Conservation (phyloP, 352 stramenopile genomes). For the Phytophthora cryptogea region DNA sequence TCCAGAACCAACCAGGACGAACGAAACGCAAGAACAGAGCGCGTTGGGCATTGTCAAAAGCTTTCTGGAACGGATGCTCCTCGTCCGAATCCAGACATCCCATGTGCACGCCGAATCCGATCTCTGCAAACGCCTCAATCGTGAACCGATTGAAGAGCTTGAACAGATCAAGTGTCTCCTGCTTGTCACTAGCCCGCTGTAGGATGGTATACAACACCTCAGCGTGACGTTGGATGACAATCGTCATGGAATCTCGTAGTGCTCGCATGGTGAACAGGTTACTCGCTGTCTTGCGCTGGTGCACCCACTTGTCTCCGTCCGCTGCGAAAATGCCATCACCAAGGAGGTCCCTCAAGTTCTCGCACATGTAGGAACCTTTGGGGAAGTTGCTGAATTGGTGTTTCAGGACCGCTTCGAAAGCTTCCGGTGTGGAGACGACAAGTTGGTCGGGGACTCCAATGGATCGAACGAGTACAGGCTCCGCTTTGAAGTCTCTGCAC, state of each 20-base stretch:
- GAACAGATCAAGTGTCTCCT: slow-evolving; percentile 38
- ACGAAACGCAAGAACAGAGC: slow-evolving; percentile 41
- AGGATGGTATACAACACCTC: slow-evolving; percentile 27
- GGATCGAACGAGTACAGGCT: slow-evolving; percentile 28
- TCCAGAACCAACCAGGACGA: slow-evolving; percentile 43
- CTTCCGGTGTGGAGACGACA: slow-evolving; percentile 31
- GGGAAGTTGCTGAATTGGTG: slow-evolving; percentile 65
- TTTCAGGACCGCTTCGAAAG: slow-evolving; percentile 50
- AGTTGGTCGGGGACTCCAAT: slow-evolving; percentile 33
- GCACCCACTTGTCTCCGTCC: slow-evolving; percentile 56
- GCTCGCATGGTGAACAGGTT: slow-evolving; percentile 76
- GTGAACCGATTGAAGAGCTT: slow-evolving; percentile 56
- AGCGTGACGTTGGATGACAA: slow-evolving; percentile 31
- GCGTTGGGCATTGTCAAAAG: slow-evolving; percentile 49
- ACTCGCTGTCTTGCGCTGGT: slow-evolving; percentile 80
- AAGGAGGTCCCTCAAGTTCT: slow-evolving; percentile 47
- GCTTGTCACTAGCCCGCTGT: not conserved
- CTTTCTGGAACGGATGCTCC: slow-evolving; percentile 50
- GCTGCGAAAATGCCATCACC: slow-evolving; percentile 68
- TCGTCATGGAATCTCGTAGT: slow-evolving; percentile 45
- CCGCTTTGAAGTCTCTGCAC: slow-evolving; percentile 21
- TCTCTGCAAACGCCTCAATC: slow-evolving; percentile 65
- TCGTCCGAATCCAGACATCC: slow-evolving; percentile 32
- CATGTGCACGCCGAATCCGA: slow-evolving; percentile 66
- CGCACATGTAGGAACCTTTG: slow-evolving; percentile 50